Base-by-base conservation (phyloP, 306 rosid genomes). In the Castanospermum australe region DNA sequence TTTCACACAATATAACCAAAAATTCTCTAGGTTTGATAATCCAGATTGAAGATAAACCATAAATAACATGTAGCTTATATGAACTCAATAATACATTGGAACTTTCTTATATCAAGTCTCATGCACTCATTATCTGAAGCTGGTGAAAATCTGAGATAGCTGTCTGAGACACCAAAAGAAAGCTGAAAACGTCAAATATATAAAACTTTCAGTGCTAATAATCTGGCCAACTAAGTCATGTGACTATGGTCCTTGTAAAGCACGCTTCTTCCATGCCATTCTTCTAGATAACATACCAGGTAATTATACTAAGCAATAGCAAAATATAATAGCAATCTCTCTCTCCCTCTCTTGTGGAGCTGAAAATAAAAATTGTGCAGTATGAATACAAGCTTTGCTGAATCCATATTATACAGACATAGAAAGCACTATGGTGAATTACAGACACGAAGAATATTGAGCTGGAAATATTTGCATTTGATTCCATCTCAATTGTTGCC, bases 231-330 rank as follows among this genome's bases (percentile, higher is more conserved):
- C 55, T 1, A 32, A 50, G 18, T 45, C 78, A 54, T 78, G 35
- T 32, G 22, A 5, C 17, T 64, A n/a, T 25, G 5, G 20, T 21
- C 6, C 75, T 39, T 21, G 12, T 32, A 32, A 57, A 56, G 45
- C 54, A 65, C 44, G 69, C 22, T 82, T 63, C 71, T 18, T 68
- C 24, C 9, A 81, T 0, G 2, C 20, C 38, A 61, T 32, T 5
- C 21, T 60, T 76, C 69, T 82, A 51, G 73, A 69, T 60, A 71
- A 63, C n/a, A n/a, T n/a, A n/a, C n/a, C n/a, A n/a, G n/a, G 52
- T 5, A 63, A 55, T 36, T 12, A 17, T 8, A 28, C 65, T 25
- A 72, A 63, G 50, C 25, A 39, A 67, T 66, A 15, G 54, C 25
- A 68, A 68, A 41, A 60, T 8, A 12, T 1, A 74, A 42, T 18